phyloP scores from a whole-genome alignment of 257 asterid genomes.

The Cruciata laevipes region DNA sequence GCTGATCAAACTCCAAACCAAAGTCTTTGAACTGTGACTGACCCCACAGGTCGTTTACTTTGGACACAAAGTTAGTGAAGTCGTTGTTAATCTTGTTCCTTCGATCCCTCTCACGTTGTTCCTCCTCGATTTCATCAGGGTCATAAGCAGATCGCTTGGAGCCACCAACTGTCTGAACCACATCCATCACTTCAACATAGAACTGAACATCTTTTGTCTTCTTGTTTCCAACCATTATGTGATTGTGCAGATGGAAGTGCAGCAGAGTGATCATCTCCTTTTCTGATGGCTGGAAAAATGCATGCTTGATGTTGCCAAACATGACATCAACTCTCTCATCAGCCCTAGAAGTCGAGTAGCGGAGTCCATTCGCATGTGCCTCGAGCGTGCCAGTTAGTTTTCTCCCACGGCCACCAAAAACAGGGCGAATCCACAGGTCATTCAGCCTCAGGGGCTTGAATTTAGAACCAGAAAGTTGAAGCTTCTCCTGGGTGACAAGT shows the following conservation, averaged over 20 bases:
- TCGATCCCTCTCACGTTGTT: conserved; percentile 67
- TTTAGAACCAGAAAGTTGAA: conserved; percentile 51
- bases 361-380: conserved; percentile 65
- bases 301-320: conserved; percentile 61
- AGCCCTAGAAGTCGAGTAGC: conserved; percentile 59
- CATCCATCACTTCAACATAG: conserved; percentile 76
- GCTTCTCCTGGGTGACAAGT: conserved; percentile 60
- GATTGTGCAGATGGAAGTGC: conserved; percentile 70
- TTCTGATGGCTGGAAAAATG: conserved; percentile 77
- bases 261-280: conserved; percentile 74
- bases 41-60: conserved; percentile 64
- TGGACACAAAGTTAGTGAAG: conserved; percentile 56
- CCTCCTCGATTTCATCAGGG: conserved; percentile 86
- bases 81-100: conserved; percentile 66
- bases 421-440: conserved; percentile 71
- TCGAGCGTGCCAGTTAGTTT: conserved; percentile 55
- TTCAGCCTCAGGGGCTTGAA: conserved; percentile 57
- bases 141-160: conserved; percentile 65
- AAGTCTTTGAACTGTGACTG: conserved; percentile 26
- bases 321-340: conserved; percentile 65
- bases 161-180: conserved; percentile 63
- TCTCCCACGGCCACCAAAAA: conserved; percentile 63
- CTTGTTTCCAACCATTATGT: conserved; percentile 75
- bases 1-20: conserved; percentile 74
- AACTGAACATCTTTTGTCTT: conserved; percentile 71